A percentile compares a stretch with the other conserved stretches of the same genome.
Evolutionary conservation across 148 eudicot species (phyloP).

Genomic region (Diospyros lotus): DNA sequence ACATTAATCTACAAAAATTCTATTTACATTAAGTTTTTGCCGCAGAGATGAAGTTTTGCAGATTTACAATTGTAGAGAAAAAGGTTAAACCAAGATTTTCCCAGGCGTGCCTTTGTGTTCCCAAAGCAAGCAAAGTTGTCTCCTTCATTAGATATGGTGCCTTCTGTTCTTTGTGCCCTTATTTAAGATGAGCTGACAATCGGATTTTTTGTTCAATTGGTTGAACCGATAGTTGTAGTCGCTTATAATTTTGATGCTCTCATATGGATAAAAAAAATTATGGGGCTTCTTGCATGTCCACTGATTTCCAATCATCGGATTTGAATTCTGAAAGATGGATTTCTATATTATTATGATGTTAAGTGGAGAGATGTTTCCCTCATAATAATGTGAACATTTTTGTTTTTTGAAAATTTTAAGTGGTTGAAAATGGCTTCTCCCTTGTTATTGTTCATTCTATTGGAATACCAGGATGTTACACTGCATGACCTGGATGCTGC

Average conservation of each 20-base stretch:
- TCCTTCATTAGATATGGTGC: background rate
- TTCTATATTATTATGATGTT: constrained; percentile 2
- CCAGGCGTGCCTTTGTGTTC: background rate
- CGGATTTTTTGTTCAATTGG: background rate
- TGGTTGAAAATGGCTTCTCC: background rate
- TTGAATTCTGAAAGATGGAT: constrained; percentile 9
- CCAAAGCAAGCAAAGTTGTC: background rate
- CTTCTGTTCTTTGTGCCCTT: background rate
- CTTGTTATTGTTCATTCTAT: background rate
- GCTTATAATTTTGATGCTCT: background rate
- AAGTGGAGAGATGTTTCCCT: background rate
- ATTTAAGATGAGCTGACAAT: background rate
- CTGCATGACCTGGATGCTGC: constrained; percentile 99
- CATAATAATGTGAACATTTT: no score
- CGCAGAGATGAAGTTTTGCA: background rate
- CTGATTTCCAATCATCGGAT: background rate
- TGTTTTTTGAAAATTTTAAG: background rate
- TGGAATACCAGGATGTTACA: constrained; percentile 77
- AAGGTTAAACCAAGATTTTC: background rate
- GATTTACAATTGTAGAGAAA: constrained; percentile 2
- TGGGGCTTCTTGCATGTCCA: background rate
- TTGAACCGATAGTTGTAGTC: background rate
- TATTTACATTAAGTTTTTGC: background rate
- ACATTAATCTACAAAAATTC: background rate
- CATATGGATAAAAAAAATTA: background rate